A percentile compares a stretch with the other conserved stretches of the same genome.
Conservation (phyloP, 768 basidiomycete genomes). For the Hortiboletus campestris region DNA sequence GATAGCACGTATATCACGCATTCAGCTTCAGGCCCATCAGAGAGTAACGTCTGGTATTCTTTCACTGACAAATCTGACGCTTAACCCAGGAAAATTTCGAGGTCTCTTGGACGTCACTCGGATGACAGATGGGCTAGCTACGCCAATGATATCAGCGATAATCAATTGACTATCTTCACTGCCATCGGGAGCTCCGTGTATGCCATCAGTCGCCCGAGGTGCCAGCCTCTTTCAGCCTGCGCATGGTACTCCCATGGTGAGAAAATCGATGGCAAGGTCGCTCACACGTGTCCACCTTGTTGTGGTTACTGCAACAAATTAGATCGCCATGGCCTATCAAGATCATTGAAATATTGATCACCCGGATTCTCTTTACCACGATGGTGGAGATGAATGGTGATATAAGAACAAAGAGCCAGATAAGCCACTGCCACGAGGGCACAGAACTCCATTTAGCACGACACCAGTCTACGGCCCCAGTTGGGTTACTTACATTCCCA, state of each 20-base stretch:
- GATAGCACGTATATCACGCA: too few relatives aligned
- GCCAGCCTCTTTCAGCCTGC: not conserved
- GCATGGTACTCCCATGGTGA: not conserved
- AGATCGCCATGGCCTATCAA: not conserved
- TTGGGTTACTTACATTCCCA: not conserved
- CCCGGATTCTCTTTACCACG: not conserved
- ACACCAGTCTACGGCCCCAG: not conserved
- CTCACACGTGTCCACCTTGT: not conserved
- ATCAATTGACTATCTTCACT: not conserved
- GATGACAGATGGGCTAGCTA: not conserved
- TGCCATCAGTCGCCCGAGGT: not conserved
- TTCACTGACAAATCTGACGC: too few relatives aligned
- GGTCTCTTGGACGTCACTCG: not conserved
- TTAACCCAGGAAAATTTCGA: too few relatives aligned
- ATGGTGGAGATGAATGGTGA: not conserved
- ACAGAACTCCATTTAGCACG: not conserved
- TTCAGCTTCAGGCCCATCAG: not conserved
- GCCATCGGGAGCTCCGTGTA: not conserved
- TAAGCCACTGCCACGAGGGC: not conserved
- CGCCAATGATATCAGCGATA: not conserved
- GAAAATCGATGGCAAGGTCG: not conserved
- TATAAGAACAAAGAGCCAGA: not conserved
- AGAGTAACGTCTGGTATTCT: not conserved
- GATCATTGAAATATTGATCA: not conserved
- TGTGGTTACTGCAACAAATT: not conserved